Evolutionary conservation across 805 yeast genomes (phyloP).

Genomic region (Myxozyma neglecta): DNA sequence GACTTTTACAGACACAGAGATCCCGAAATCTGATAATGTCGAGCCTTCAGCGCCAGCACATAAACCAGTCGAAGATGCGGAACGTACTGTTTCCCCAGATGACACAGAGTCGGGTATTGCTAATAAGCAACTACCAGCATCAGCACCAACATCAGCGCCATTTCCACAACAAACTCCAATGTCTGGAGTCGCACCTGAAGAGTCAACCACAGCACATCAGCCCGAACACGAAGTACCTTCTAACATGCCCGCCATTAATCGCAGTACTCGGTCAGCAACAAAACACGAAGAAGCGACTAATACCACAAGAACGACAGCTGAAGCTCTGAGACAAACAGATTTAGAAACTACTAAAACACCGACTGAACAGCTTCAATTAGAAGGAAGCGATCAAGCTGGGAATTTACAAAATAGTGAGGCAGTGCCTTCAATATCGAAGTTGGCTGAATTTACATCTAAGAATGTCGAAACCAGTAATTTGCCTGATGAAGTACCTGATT

Average conservation of each 20-base stretch:
- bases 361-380: not conserved
- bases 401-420: not conserved
- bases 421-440: not conserved
- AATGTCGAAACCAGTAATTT: not conserved
- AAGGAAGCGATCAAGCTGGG: not conserved
- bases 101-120: not conserved
- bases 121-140: not conserved
- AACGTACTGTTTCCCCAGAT: slow-evolving; percentile 13
- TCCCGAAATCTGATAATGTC: not conserved
- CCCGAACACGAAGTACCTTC: not conserved
- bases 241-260: not conserved
- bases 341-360: not conserved
- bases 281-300: not conserved
- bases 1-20: not conserved
- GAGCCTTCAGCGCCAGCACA: not conserved
- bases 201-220: not conserved
- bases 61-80: not conserved
- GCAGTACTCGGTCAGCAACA: not conserved
- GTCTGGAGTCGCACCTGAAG: not conserved
- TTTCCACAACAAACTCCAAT: not conserved
- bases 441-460: not conserved
- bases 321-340: not conserved
- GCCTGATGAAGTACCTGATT: not conserved
- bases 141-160: not conserved
- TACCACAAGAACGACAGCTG: no score